phyloP scores from a whole-genome alignment of 2,329 filamentous ascomycete genomes.

The Epichloe uncinata region DNA sequence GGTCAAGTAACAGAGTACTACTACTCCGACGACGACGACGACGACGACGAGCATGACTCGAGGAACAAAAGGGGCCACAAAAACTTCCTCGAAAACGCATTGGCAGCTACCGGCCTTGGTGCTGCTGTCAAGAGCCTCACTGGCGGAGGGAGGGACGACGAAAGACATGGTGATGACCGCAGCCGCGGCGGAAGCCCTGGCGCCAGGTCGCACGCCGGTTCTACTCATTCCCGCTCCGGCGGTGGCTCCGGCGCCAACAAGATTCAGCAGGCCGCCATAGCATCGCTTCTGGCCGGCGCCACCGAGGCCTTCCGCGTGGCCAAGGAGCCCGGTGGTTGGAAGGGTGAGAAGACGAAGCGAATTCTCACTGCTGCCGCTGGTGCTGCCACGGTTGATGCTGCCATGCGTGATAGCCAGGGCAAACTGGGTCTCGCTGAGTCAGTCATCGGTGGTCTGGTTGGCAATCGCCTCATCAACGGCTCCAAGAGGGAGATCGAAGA shows the following conservation, averaged over 20 bases:
- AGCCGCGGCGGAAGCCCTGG: constrained; percentile 32
- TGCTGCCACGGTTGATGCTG: constrained; percentile 75
- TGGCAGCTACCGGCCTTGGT: constrained; percentile 48
- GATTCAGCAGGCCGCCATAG: constrained; percentile 78
- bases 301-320: constrained; percentile 84
- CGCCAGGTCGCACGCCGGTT: constrained; percentile 27
- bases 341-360: constrained; percentile 81
- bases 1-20: constrained; percentile 41
- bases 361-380: constrained; percentile 77
- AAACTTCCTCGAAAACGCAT: constrained; percentile 49
- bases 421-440: constrained; percentile 78
- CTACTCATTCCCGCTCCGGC: neutral
- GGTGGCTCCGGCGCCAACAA: constrained; percentile 36
- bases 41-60: constrained; percentile 23
- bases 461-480: constrained; percentile 76
- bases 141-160: constrained; percentile 30
- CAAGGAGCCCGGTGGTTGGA: constrained; percentile 81
- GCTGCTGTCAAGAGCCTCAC: constrained; percentile 47
- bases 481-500: constrained; percentile 52
- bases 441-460: constrained; percentile 76
- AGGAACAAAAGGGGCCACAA: constrained; percentile 48
- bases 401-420: constrained; percentile 59
- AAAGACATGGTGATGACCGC: constrained; percentile 26
- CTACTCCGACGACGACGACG: constrained; percentile 33
- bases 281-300: constrained; percentile 77